Percentiles rank a stretch among this genome's conserved stretches.
Evolutionary conservation across 139 green algal species (phyloP).

Genomic region (Picochlorum sp.): DNA sequence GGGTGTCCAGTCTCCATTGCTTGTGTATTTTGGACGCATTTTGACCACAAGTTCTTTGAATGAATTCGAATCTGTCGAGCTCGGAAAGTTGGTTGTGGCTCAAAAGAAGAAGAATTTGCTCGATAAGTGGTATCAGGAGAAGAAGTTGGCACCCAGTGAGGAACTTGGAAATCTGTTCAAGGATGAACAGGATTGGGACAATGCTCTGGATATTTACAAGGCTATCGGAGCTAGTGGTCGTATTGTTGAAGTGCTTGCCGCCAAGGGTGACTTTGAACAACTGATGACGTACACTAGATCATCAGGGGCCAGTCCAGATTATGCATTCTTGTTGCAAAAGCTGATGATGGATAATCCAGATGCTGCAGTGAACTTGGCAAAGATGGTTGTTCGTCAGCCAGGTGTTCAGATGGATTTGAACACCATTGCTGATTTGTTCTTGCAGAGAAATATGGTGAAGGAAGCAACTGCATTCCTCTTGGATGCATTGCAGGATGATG

Average conservation of each 20-base stretch:
- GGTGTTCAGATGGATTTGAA: slow-evolving; percentile 79
- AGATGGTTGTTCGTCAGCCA: slow-evolving; percentile 78
- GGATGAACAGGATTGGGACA: slow-evolving; percentile 71
- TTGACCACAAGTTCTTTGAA: slow-evolving; percentile 91
- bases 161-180: slow-evolving; percentile 92
- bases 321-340: slow-evolving; percentile 88
- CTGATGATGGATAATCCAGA: slow-evolving; percentile 90
- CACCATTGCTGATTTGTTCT: slow-evolving; percentile 94
- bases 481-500: slow-evolving; percentile 87
- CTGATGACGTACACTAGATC: slow-evolving; percentile 61
- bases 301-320: slow-evolving; percentile 85
- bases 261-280: slow-evolving; percentile 91
- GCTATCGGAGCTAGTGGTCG: slow-evolving; percentile 65
- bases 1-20: slow-evolving; percentile 87
- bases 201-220: slow-evolving; percentile 87
- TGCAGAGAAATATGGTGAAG: slow-evolving; percentile 78
- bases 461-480: slow-evolving; percentile 97
- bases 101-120: slow-evolving; percentile 99
- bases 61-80: slow-evolving; percentile 82
- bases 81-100: slow-evolving; percentile 84
- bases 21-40: slow-evolving; percentile 98
- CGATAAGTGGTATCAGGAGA: slow-evolving; percentile 83
- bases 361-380: slow-evolving; percentile 87
- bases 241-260: slow-evolving; percentile 67
- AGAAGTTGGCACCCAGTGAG: slow-evolving; percentile 93